phyloP scores from a whole-genome alignment of 78 protist species.

The Protostelium mycophagum region DNA sequence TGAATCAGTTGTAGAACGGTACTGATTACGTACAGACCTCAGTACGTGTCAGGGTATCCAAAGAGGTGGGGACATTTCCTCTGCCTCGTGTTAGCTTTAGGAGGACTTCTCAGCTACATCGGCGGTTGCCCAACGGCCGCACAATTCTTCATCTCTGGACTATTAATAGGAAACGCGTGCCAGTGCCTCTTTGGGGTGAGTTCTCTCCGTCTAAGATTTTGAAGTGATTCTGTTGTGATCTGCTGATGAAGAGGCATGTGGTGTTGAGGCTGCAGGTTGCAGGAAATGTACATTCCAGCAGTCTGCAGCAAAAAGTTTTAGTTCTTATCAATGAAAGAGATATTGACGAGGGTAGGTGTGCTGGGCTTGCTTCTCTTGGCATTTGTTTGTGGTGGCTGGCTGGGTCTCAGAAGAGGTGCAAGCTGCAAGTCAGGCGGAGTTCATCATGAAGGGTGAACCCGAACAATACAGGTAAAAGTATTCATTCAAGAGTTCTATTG shows the following conservation, averaged over 20 bases:
- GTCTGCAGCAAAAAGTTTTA: too few species aligned
- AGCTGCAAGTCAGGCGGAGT: neutral
- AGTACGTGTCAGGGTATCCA: neutral
- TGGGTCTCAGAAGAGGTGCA: neutral
- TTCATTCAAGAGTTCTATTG: neutral
- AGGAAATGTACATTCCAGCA: too few species aligned
- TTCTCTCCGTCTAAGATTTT: too few species aligned
- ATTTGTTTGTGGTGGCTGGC: neutral
- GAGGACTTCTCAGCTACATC: neutral
- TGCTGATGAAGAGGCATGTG: too few species aligned
- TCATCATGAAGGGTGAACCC: neutral
- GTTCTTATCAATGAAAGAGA: too few species aligned
- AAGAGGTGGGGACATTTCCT: neutral
- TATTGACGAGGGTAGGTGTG: neutral
- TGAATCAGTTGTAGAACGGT: too few species aligned
- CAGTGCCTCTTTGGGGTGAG: neutral
- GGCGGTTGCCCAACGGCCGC: neutral
- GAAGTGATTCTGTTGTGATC: too few species aligned
- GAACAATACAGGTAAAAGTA: neutral
- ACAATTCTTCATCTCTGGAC: neutral
- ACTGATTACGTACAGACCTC: neutral
- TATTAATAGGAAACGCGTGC: neutral
- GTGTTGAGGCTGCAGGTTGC: too few species aligned
- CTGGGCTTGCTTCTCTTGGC: neutral
- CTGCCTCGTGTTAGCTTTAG: neutral